These are phyloP conservation scores for Podospora australis DNA, from an alignment of 495 filamentous ascomycete species.

Conservation along the genomic window DNA sequence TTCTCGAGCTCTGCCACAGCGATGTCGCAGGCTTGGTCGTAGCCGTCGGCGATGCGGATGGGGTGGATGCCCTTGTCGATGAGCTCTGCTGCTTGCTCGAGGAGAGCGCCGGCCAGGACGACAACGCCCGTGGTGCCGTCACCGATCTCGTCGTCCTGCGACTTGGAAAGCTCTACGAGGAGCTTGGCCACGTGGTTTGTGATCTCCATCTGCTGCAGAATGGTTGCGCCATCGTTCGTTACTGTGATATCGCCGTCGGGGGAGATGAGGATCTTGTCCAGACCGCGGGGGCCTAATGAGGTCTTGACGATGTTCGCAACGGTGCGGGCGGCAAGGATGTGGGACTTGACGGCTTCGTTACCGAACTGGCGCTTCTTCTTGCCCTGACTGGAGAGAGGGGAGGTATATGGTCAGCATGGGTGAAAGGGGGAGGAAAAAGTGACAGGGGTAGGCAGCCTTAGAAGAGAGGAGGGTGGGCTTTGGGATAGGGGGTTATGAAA, in stretches of 20 bases:
- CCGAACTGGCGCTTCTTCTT: constrained; percentile 97
- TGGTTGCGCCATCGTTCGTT: constrained; percentile 98
- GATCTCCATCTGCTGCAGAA: constrained; percentile 97
- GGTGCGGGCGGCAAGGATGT: constrained; percentile 93
- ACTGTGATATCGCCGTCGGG: constrained; percentile 99
- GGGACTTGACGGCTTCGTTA: constrained; percentile 93
- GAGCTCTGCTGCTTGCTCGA: constrained; percentile 96
- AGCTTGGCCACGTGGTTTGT: constrained; percentile 97
- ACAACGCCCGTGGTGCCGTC: constrained; percentile 98
- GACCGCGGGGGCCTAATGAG: constrained; percentile 88
- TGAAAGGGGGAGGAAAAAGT: not conserved
- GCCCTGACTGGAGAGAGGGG: constrained; percentile 65
- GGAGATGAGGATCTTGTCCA: constrained; percentile 99
- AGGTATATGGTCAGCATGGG: constrained; percentile 12
- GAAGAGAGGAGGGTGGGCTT: constrained; percentile 4
- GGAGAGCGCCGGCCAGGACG: constrained; percentile 86
- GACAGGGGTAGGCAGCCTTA: too few relatives aligned
- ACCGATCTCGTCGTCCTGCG: constrained; percentile 97
- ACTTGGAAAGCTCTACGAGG: constrained; percentile 96
- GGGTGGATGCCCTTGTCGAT: constrained; percentile 99
- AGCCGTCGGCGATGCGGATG: constrained; percentile 96
- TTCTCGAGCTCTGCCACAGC: constrained; percentile 84
- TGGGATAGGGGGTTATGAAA: not conserved
- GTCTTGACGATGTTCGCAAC: constrained; percentile 97
- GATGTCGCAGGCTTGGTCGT: constrained; percentile 94